Conservation (phyloP, 2,329 filamentous ascomycete genomes). For the Pochonia chlamydosporia region DNA sequence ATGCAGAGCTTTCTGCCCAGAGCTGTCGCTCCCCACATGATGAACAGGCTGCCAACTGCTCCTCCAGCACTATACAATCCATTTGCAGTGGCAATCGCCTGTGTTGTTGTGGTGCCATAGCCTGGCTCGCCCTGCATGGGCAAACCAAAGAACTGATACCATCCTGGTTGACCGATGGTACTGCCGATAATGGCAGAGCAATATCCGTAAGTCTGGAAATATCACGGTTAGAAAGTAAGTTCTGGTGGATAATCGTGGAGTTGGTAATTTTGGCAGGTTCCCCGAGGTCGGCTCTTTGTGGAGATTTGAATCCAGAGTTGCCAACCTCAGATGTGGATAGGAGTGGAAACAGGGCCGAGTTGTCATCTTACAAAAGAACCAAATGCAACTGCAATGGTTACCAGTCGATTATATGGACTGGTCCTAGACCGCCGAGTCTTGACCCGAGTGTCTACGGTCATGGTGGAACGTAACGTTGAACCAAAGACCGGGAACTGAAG, state of each 20-base stretch:
- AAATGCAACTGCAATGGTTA: slow-evolving; percentile 28
- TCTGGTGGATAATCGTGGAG: too few species aligned
- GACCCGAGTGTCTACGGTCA: background rate
- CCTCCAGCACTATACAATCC: slow-evolving; percentile 43
- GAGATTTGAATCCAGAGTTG: slow-evolving; percentile 22
- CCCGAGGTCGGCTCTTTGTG: slow-evolving; percentile 11
- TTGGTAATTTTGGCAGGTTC: too few species aligned
- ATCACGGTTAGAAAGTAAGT: too few species aligned
- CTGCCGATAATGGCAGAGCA: slow-evolving; percentile 43
- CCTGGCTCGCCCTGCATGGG: slow-evolving; percentile 35
- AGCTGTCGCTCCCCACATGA: slow-evolving; percentile 42
- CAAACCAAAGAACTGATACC: slow-evolving; percentile 43
- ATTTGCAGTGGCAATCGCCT: slow-evolving; percentile 42
- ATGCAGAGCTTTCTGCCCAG: slow-evolving; percentile 40
- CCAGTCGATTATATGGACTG: slow-evolving; percentile 26
- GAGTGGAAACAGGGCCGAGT: background rate
- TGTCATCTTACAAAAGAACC: slow-evolving; percentile 23
- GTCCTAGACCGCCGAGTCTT: slow-evolving; percentile 12
- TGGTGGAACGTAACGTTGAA: background rate
- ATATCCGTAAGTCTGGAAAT: slow-evolving; percentile 34
- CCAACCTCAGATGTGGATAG: background rate
- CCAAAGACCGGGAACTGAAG: background rate
- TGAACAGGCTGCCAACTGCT: slow-evolving; percentile 38
- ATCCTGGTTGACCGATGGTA: slow-evolving; percentile 47
- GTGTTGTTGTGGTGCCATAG: slow-evolving; percentile 38